Evolutionary conservation across 169 alveolate genomes (phyloP), one percentile per base, ranked within the genome.

Genomic region (Cryptosporidium canis): DNA sequence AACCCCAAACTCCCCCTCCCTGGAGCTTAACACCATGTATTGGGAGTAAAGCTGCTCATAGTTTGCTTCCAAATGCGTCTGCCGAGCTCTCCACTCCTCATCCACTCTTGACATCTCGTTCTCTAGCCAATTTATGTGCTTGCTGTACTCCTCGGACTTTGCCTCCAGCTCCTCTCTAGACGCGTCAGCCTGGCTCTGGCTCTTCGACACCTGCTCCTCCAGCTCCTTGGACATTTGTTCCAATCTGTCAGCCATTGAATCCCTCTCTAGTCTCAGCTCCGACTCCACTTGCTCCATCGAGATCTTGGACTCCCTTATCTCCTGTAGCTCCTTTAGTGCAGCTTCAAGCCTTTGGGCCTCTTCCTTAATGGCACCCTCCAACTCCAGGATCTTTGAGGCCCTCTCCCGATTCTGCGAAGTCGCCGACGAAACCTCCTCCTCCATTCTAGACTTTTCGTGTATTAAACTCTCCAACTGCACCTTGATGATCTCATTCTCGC

Each of bases 1-100:
- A 24, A 7, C 21, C 3, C 31, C 47, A 55, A 33, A 16, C 18
- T 77, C 87, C 8, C 55, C 64, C 21, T 77, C 71, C 12, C 37
- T 66, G 2, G 83, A 66, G 37, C 64, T 77, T 12, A 61, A 16
- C 1, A 21, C 16, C 24, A 77, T 39, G 43, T 58, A 61, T 18
- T 77, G 87, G 3, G 87, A n/a, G 44, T 77, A 77, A 12, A 77
- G 66, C 16, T 55, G 70, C 14, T 77, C 87, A 43, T 77, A 77
- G 47, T 58, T 77, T 14, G 77, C 45, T 35, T 77, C 87, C 1
- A 77, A 31, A 18, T 58, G 70, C 9, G 72, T 29, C 44, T 77
- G 87, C 16, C 87, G 35, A 12, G 55, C 27, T 16, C 87, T 55
- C 87, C 87, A 77, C n/a, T 77, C 87, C 43, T 39, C 64, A n/a